phyloP scores from a whole-genome alignment of 352 stramenopile genomes.

The Pythium brassicae region DNA sequence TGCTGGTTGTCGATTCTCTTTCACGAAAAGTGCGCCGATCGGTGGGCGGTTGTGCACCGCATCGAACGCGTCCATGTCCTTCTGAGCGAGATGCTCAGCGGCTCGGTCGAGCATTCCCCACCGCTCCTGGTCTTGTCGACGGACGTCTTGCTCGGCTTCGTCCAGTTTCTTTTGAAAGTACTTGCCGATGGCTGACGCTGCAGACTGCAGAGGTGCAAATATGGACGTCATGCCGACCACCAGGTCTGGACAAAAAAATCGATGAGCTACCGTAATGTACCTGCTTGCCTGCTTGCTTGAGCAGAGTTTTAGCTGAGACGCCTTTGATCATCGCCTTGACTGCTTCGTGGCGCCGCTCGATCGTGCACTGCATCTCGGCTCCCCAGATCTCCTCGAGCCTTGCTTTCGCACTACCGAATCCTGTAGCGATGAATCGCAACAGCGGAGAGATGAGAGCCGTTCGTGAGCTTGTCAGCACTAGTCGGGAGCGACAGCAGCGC shows the following conservation, averaged over 20 bases:
- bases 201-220: neutral
- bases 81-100: conserved; percentile 7
- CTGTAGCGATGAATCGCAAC: conserved; percentile 12
- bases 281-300: conserved; percentile 38
- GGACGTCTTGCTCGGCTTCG: conserved; percentile 26
- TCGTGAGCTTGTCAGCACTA: neutral
- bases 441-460: neutral
- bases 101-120: conserved; percentile 29
- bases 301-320: conserved; percentile 30
- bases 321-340: conserved; percentile 28
- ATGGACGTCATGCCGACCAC: neutral
- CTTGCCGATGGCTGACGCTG: conserved; percentile 8
- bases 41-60: neutral
- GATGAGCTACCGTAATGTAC: conserved; percentile 3
- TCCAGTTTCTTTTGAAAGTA: conserved; percentile 50
- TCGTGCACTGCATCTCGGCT: conserved; percentile 22
- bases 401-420: conserved; percentile 26
- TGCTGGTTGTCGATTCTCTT: neutral
- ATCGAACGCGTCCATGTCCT: conserved; percentile 1
- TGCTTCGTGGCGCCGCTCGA: conserved; percentile 21
- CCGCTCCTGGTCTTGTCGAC: conserved; percentile 24
- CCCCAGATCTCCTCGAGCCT: conserved; percentile 27
- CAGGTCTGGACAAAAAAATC: too few relatives aligned
- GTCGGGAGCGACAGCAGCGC: neutral
- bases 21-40: conserved; percentile 7